A percentile compares a stretch with the other conserved stretches of the same genome.
phyloP scores from a whole-genome alignment of 371 early-diverging fungal species.

The Saksenaea oblongispora region DNA sequence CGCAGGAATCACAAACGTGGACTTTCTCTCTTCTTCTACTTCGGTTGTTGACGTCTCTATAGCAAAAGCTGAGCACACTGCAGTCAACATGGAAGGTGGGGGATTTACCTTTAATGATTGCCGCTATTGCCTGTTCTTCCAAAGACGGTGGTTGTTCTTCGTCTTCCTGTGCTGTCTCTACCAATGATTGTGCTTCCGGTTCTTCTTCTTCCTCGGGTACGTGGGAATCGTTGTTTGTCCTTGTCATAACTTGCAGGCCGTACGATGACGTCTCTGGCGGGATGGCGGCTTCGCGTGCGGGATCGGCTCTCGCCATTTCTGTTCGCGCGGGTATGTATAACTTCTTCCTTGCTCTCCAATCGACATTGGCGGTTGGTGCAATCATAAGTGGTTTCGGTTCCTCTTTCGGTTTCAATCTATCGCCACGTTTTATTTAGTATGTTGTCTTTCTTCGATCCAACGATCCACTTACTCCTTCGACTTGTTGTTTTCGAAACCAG shows the following conservation, averaged over 20 bases:
- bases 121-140: constrained; percentile 61
- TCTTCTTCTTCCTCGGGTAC: constrained; percentile 3
- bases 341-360: constrained; percentile 55
- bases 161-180: constrained; percentile 13
- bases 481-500: constrained; percentile 58
- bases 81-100: neutral
- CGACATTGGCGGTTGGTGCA: constrained; percentile 47
- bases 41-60: constrained; percentile 50
- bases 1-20: constrained; percentile 46
- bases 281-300: constrained; percentile 18
- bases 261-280: constrained; percentile 9
- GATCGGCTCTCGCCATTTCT: constrained; percentile 14
- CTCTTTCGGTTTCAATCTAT: constrained; percentile 44
- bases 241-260: constrained; percentile 23
- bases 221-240: constrained; percentile 4
- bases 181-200: constrained; percentile 9
- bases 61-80: neutral
- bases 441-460: neutral
- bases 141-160: constrained; percentile 38
- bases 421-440: neutral
- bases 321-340: constrained; percentile 40
- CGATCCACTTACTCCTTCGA: constrained; percentile 45
- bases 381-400: constrained; percentile 46
- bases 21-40: constrained; percentile 43
- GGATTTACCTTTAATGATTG: constrained; percentile 48